Evolutionary conservation across 2,329 filamentous ascomycete genomes (phyloP).

Genomic region (Penicillium sp.): DNA sequence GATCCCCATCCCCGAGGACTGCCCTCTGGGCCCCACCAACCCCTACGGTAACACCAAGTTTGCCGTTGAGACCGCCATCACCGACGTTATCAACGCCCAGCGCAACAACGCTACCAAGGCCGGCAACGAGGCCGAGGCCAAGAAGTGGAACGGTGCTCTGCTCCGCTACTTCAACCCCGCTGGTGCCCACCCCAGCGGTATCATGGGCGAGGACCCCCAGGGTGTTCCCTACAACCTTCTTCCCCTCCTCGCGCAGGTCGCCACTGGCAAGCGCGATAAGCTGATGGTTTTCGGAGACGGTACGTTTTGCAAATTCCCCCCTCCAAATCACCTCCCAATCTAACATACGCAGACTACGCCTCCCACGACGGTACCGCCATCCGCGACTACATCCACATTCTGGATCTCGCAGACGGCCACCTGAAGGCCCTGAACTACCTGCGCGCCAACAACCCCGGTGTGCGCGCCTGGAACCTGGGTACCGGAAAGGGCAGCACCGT

Average conservation of each 20-base stretch:
- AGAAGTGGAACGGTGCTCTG: conserved; percentile 90
- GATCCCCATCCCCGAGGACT: conserved; percentile 98
- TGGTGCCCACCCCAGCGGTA: conserved; percentile 87
- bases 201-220: conserved; percentile 98
- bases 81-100: conserved; percentile 84
- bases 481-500: conserved; percentile 94
- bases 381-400: conserved; percentile 74
- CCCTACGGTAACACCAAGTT: conserved; percentile 97
- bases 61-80: conserved; percentile 87
- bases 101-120: conserved; percentile 79
- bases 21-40: conserved; percentile 95
- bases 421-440: conserved; percentile 69
- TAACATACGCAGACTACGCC: conserved; percentile 68
- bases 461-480: conserved; percentile 95
- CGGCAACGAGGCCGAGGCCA: conserved; percentile 65
- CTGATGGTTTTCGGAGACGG: conserved; percentile 91
- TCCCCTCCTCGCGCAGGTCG: conserved; percentile 90
- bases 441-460: conserved; percentile 66
- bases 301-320: conserved; percentile 48
- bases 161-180: conserved; percentile 98
- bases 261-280: conserved; percentile 92
- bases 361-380: conserved; percentile 51
- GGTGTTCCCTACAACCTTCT: conserved; percentile 95
- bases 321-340: background rate
- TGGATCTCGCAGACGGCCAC: conserved; percentile 54